Percentiles rank a stretch among this genome's conserved stretches.
Conservation (phyloP, 768 basidiomycete genomes). For the Auricularia sp. region DNA sequence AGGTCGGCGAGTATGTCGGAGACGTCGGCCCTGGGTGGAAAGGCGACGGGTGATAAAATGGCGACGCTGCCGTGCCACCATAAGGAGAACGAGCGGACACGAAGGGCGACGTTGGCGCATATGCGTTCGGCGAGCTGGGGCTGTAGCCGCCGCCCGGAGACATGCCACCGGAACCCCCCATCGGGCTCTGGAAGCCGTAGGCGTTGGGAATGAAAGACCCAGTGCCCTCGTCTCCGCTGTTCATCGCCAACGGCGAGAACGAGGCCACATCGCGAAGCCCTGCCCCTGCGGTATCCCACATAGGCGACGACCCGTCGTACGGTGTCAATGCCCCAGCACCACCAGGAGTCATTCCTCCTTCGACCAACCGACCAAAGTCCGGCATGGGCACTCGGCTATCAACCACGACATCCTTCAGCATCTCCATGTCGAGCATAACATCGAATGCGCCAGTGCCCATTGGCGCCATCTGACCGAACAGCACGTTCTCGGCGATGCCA, state of each 20-base stretch:
- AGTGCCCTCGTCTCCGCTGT: conserved; percentile 67
- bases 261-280: conserved; percentile 81
- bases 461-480: conserved; percentile 99
- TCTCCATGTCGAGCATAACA: conserved; percentile 90
- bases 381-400: conserved; percentile 89
- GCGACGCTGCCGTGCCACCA: conserved; percentile 46
- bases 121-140: conserved; percentile 82
- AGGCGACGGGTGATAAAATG: conserved; percentile 33
- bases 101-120: conserved; percentile 85
- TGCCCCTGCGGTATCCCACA: conserved; percentile 56
- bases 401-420: conserved; percentile 97
- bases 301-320: conserved; percentile 85
- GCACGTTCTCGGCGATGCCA: conserved; percentile 97
- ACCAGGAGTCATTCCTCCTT: conserved; percentile 85
- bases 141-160: conserved; percentile 72
- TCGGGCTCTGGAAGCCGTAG: conserved; percentile 72
- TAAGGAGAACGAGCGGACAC: conserved; percentile 72
- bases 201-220: conserved; percentile 43
- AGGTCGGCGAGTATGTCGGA: conserved; percentile 82
- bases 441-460: conserved; percentile 99
- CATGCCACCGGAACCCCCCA: conserved; percentile 66
- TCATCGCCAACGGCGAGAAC: conserved; percentile 90
- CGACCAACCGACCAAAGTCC: conserved; percentile 66
- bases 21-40: conserved; percentile 48
- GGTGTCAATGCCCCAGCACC: conserved; percentile 78